Percentiles rank a stretch among this genome's conserved stretches.
Evolutionary conservation across 768 basidiomycete species (phyloP).

Genomic region (Collybiopsis confluens): DNA sequence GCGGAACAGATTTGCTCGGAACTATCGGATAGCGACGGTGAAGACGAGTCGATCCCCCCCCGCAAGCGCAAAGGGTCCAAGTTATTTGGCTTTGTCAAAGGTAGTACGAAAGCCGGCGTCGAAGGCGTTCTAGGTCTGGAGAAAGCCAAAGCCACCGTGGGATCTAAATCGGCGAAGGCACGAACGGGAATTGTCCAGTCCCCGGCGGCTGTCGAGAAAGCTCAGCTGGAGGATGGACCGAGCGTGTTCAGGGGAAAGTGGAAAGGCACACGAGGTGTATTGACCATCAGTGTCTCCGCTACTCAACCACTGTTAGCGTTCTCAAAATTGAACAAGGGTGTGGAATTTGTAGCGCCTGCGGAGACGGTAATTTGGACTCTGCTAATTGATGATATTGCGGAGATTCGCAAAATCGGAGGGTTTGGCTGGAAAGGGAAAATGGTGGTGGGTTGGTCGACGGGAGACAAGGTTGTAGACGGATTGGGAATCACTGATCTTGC

Average conservation of each 20-base stretch:
- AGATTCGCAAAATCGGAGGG: slow-evolving; percentile 29
- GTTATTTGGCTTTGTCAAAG: not conserved
- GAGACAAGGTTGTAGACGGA: slow-evolving; percentile 24
- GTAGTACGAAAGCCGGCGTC: slow-evolving; percentile 1
- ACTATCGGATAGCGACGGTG: not conserved
- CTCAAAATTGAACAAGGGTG: not conserved
- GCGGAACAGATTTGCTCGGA: not conserved
- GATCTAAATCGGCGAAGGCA: not conserved
- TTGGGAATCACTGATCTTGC: slow-evolving; percentile 21
- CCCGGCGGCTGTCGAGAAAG: not conserved
- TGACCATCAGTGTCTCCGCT: not conserved
- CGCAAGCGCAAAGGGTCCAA: slow-evolving; percentile 1
- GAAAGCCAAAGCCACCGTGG: not conserved
- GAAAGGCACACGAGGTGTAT: not conserved
- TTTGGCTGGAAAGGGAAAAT: slow-evolving; percentile 36
- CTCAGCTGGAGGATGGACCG: not conserved
- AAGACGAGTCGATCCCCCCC: not conserved
- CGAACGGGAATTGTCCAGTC: not conserved
- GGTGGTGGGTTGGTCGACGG: slow-evolving; percentile 28
- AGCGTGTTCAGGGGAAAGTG: not conserved
- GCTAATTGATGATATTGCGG: slow-evolving; percentile 25
- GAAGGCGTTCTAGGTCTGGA: not conserved
- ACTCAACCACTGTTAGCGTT: not conserved
- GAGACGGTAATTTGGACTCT: slow-evolving; percentile 20
- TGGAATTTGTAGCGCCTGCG: not conserved